Percentiles rank a stretch among this genome's conserved stretches.
phyloP scores from a whole-genome alignment of 23 red algal species.

The Agarophyton chilense region DNA sequence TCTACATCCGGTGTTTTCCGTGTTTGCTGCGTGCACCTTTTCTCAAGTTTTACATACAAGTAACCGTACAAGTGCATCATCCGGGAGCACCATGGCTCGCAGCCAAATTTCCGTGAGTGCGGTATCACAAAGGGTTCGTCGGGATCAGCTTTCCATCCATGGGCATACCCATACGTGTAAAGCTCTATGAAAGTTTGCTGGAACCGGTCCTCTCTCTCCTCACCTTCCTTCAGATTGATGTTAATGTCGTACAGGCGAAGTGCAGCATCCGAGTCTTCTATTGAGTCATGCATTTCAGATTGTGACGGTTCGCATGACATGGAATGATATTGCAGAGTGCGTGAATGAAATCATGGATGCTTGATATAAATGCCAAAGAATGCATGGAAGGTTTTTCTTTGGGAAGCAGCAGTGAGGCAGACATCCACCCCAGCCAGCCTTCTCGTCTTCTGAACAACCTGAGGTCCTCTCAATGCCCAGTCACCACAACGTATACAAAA shows the following conservation, averaged over 20 bases:
- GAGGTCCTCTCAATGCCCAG: too few relatives aligned
- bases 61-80: too few relatives aligned
- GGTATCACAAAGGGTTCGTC: slow-evolving; percentile 55
- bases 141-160: slow-evolving; percentile 71
- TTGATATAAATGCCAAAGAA: too few relatives aligned
- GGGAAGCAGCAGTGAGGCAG: too few relatives aligned
- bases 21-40: neutral
- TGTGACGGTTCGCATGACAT: too few relatives aligned
- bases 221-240: slow-evolving; percentile 57
- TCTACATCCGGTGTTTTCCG: neutral
- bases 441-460: too few relatives aligned
- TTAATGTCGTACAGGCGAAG: slow-evolving; percentile 80
- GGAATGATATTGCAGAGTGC: too few relatives aligned
- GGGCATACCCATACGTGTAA: slow-evolving; percentile 75
- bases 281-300: slow-evolving; percentile 78
- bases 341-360: too few relatives aligned
- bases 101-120: neutral
- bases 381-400: too few relatives aligned
- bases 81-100: too few relatives aligned
- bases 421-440: too few relatives aligned
- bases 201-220: slow-evolving; percentile 31
- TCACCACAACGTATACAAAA: too few relatives aligned
- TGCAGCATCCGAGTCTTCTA: slow-evolving; percentile 90
- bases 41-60: neutral
- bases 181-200: slow-evolving; percentile 53